Percentiles rank a stretch among this genome's conserved stretches.
These are phyloP conservation scores for Colletotrichum chrysophilum DNA, from an alignment of 2,329 filamentous ascomycete genomes.

Conservation along the genomic window DNA sequence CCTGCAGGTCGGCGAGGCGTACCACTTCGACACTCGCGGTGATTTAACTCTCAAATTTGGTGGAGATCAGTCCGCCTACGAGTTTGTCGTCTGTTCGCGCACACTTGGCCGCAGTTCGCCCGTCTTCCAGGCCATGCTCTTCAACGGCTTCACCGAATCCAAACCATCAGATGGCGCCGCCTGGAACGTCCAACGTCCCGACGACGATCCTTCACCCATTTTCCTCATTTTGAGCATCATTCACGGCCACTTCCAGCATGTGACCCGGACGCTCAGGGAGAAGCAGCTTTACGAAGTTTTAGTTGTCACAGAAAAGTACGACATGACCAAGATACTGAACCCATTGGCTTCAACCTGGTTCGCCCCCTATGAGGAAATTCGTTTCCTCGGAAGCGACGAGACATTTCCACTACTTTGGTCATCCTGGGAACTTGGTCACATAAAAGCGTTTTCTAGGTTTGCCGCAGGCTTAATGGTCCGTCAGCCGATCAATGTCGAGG, in stretches of 20 bases:
- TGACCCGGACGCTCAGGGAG: accelerated
- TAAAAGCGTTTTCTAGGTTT: background rate
- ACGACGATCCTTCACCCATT: background rate
- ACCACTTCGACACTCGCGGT: background rate
- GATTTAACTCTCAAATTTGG: background rate
- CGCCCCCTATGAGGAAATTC: background rate
- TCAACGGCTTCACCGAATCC: background rate
- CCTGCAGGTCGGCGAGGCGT: background rate
- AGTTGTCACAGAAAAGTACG: background rate
- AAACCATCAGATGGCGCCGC: background rate
- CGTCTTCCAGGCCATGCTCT: background rate
- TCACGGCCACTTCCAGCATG: background rate
- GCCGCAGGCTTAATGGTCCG: background rate
- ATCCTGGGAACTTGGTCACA: background rate
- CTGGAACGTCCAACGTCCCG: background rate
- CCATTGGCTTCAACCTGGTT: background rate
- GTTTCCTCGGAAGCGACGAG: too few relatives aligned
- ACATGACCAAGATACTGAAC: background rate
- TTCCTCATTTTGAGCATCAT: background rate
- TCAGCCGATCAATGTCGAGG: background rate
- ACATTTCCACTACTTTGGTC: background rate
- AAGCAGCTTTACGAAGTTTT: background rate
- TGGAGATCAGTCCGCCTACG: background rate
- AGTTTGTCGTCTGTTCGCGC: background rate
- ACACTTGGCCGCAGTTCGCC: background rate